Conservation (phyloP, 306 rosid genomes). For the Dalbergia cultrata region DNA sequence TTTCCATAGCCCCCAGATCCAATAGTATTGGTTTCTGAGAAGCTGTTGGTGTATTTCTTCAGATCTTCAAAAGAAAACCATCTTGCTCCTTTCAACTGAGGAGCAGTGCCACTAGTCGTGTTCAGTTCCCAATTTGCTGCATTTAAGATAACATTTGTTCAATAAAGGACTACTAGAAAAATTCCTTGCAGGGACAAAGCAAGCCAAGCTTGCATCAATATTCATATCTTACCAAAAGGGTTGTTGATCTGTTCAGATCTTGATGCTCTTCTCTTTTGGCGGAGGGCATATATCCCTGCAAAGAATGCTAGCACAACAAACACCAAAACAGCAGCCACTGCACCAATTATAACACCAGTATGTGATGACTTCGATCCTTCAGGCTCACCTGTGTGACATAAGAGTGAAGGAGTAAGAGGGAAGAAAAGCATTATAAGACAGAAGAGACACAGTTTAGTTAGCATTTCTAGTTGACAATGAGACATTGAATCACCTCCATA, state of each 20-base stretch:
- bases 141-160: constrained; percentile 40
- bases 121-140: constrained; percentile 64
- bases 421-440: constrained; percentile 31
- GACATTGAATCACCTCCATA: constrained; percentile 53
- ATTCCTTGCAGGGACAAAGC: constrained; percentile 22
- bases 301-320: constrained; percentile 60
- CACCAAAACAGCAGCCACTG: constrained; percentile 63
- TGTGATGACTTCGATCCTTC: constrained; percentile 44
- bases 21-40: constrained; percentile 53
- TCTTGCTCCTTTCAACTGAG: constrained; percentile 72
- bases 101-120: constrained; percentile 60
- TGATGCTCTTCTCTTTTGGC: constrained; percentile 61
- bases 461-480: constrained; percentile 23
- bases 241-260: constrained; percentile 53
- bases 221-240: constrained; percentile 56
- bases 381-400: constrained; percentile 29
- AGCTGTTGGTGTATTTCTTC: constrained; percentile 66
- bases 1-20: constrained; percentile 88
- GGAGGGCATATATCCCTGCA: constrained; percentile 68
- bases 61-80: constrained; percentile 80
- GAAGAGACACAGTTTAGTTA: constrained; percentile 32
- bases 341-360: constrained; percentile 63
- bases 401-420: constrained; percentile 27
- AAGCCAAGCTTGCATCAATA: constrained; percentile 28
- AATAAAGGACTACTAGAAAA: constrained; percentile 11